Percentiles rank a stretch among this genome's conserved stretches.
phyloP scores from a whole-genome alignment of 371 early-diverging fungal genomes.

The Mucor indicus region DNA sequence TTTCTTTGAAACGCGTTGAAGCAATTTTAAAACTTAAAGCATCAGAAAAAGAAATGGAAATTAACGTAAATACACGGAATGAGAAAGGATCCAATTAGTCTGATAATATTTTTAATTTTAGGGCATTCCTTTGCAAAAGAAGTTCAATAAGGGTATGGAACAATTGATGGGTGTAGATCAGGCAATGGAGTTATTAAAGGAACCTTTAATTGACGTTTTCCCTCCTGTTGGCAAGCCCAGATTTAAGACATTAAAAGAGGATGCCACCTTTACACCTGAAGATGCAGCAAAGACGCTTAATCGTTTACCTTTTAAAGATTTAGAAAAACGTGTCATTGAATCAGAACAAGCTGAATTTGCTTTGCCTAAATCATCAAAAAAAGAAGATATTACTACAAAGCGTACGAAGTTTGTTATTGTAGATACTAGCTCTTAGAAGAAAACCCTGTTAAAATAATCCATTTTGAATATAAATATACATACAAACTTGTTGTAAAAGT shows the following conservation, averaged over 20 bases:
- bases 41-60: slow-evolving; percentile 66
- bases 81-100: not conserved
- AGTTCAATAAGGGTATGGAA: slow-evolving; percentile 81
- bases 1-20: slow-evolving; percentile 85
- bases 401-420: slow-evolving; percentile 34
- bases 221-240: slow-evolving; percentile 73
- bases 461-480: too few species aligned
- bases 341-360: slow-evolving; percentile 39
- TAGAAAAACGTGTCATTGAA: slow-evolving; percentile 48
- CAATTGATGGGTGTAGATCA: slow-evolving; percentile 67
- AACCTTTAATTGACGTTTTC: slow-evolving; percentile 61
- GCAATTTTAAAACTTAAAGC: slow-evolving; percentile 89
- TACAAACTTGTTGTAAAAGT: too few species aligned
- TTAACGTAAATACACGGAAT: slow-evolving; percentile 37
- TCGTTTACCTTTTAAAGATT: slow-evolving; percentile 69
- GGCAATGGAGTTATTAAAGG: slow-evolving; percentile 31
- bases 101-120: slow-evolving; percentile 11
- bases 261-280: slow-evolving; percentile 60
- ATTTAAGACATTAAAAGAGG: slow-evolving; percentile 81
- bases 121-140: slow-evolving; percentile 58
- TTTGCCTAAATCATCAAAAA: slow-evolving; percentile 13
- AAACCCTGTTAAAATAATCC: slow-evolving; percentile 69
- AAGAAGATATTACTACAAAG: slow-evolving; percentile 14
- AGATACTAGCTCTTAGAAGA: slow-evolving; percentile 47
- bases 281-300: slow-evolving; percentile 82